phyloP scores from a whole-genome alignment of 495 filamentous ascomycete genomes.

The Talaromyces trachyspermus region DNA sequence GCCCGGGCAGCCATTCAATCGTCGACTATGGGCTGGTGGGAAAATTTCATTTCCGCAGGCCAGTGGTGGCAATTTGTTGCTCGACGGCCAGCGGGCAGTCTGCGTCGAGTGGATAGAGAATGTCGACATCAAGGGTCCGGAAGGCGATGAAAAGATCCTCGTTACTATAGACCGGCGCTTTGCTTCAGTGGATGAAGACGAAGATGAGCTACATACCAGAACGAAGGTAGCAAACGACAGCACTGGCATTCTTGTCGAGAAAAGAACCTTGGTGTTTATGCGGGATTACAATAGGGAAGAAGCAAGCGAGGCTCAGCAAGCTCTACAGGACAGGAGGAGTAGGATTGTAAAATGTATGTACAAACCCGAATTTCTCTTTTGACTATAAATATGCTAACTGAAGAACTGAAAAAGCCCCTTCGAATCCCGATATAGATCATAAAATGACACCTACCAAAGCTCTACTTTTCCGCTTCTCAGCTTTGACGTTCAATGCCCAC shows the following conservation, averaged over 20 bases:
- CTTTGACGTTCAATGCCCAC: conserved; percentile 81
- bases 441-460: conserved; percentile 52
- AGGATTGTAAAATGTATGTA: conserved; percentile 34
- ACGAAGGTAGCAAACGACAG: conserved; percentile 35
- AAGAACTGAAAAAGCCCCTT: conserved; percentile 21
- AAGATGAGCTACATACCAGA: conserved; percentile 28
- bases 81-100: conserved; percentile 45
- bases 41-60: conserved; percentile 25
- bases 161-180: conserved; percentile 51
- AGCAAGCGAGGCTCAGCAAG: conserved; percentile 17
- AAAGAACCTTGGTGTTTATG: conserved; percentile 57
- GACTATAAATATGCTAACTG: conserved; percentile 11
- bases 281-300: conserved; percentile 21
- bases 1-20: conserved; percentile 56
- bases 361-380: conserved; percentile 5
- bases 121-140: conserved; percentile 47
- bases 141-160: conserved; percentile 51
- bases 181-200: conserved; percentile 26
- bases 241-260: conserved; percentile 42
- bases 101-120: conserved; percentile 61
- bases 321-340: conserved; percentile 5
- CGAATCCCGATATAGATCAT: conserved; percentile 50
- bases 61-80: conserved; percentile 11
- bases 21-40: conserved; percentile 79
- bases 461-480: conserved; percentile 78